A percentile compares a stretch with the other conserved stretches of the same genome.
Conservation (phyloP, 306 rosid genomes). For the Medicago ruthenica region DNA sequence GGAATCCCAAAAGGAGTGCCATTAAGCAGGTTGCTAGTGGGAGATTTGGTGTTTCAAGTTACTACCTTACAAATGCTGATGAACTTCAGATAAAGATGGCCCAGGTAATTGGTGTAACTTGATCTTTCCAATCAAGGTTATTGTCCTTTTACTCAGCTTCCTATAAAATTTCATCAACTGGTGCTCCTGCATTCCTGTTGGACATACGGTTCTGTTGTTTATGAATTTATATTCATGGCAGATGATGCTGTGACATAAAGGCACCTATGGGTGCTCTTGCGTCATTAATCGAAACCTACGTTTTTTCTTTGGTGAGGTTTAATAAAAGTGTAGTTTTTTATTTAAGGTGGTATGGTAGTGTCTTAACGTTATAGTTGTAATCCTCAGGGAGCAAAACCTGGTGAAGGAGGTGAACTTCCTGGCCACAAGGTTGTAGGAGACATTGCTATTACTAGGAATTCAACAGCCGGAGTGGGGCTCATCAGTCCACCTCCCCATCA, state of each 20-base stretch:
- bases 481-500: slow-evolving; percentile 99
- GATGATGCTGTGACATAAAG: slow-evolving; percentile 67
- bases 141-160: slow-evolving; percentile 17
- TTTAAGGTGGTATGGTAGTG: slow-evolving; percentile 24
- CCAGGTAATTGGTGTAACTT: slow-evolving; percentile 67
- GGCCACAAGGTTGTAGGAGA: slow-evolving; percentile 98
- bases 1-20: slow-evolving; percentile 93
- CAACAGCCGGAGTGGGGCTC: slow-evolving; percentile 98
- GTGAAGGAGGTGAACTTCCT: slow-evolving; percentile 99
- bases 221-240: slow-evolving; percentile 60
- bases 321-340: slow-evolving; percentile 34
- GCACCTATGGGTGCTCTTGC: slow-evolving; percentile 71
- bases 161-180: slow-evolving; percentile 23
- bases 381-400: slow-evolving; percentile 97
- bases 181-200: slow-evolving; percentile 46
- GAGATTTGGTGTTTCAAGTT: slow-evolving; percentile 98
- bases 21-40: slow-evolving; percentile 99
- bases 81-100: slow-evolving; percentile 99
- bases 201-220: slow-evolving; percentile 54
- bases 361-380: slow-evolving; percentile 44
- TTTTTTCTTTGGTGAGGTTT: too few species aligned
- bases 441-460: slow-evolving; percentile 91
- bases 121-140: slow-evolving; percentile 1
- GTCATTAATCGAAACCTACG: too few species aligned
- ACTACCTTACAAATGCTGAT: slow-evolving; percentile 95